Evolutionary conservation across 139 green algal species (phyloP).

Genomic region (Chlorella vulgaris): DNA sequence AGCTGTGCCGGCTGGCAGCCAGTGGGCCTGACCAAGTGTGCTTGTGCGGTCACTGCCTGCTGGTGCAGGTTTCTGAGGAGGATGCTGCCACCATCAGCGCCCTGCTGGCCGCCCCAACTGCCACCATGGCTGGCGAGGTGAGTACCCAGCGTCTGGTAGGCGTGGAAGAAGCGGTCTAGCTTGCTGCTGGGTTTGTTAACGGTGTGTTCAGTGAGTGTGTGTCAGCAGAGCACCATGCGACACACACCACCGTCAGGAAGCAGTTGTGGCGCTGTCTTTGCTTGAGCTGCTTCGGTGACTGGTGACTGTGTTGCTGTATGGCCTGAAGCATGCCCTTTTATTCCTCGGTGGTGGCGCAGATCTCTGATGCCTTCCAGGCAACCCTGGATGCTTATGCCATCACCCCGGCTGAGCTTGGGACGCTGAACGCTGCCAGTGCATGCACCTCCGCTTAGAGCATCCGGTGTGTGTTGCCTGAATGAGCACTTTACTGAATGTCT

Average conservation of each 20-base stretch:
- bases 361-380: not conserved
- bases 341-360: not conserved
- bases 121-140: not conserved
- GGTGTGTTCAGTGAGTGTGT: too few relatives aligned
- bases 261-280: too few relatives aligned
- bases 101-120: not conserved
- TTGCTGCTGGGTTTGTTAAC: not conserved
- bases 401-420: constrained; percentile 8
- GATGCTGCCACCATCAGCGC: not conserved
- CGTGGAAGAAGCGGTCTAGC: not conserved
- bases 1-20: too few relatives aligned
- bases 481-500: too few relatives aligned
- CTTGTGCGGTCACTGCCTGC: too few relatives aligned
- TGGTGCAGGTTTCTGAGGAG: too few relatives aligned
- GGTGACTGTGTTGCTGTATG: not conserved
- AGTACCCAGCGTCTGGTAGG: not conserved
- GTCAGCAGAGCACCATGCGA: too few relatives aligned
- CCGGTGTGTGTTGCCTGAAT: not conserved
- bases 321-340: too few relatives aligned
- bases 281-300: not conserved
- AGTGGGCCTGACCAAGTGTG: too few relatives aligned
- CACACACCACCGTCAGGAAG: too few relatives aligned
- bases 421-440: not conserved
- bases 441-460: not conserved
- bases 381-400: constrained; percentile 5